A percentile compares a stretch with the other conserved stretches of the same genome.
phyloP scores from a whole-genome alignment of 2,329 filamentous ascomycete genomes.

The Leptosphaerulina australis region DNA sequence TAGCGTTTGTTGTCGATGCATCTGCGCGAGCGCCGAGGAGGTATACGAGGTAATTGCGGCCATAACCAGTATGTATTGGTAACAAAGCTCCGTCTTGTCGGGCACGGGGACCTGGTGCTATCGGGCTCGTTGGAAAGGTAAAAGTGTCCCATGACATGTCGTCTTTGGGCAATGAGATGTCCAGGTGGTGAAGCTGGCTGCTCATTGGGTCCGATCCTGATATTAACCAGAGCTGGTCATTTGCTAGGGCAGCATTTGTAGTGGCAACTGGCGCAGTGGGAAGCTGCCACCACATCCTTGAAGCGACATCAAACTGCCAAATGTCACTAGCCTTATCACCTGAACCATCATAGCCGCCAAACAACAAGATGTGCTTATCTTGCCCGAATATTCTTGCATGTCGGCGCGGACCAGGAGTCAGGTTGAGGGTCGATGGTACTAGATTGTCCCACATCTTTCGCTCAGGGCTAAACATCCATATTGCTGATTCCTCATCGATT shows the following conservation, averaged over 20 bases:
- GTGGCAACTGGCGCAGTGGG: conserved; percentile 36
- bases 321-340: conserved; percentile 34
- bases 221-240: conserved; percentile 50
- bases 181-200: conserved; percentile 37
- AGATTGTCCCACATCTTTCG: conserved; percentile 37
- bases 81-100: conserved; percentile 49
- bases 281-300: conserved; percentile 32
- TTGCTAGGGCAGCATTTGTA: conserved; percentile 45
- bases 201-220: conserved; percentile 42
- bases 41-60: conserved; percentile 53
- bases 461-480: conserved; percentile 52
- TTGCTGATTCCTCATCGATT: conserved; percentile 43
- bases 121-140: conserved; percentile 52
- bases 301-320: conserved; percentile 34
- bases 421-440: conserved; percentile 20
- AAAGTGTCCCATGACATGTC: conserved; percentile 48
- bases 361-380: conserved; percentile 30
- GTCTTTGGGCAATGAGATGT: conserved; percentile 26
- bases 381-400: conserved; percentile 31
- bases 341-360: conserved; percentile 35
- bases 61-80: conserved; percentile 52
- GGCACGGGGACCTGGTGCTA: conserved; percentile 51
- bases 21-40: conserved; percentile 46
- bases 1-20: background rate
- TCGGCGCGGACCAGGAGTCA: conserved; percentile 29